These are phyloP conservation scores for Phalaenopsis hybrid DNA, from an alignment of 116 monocot species.

Conservation along the genomic window DNA sequence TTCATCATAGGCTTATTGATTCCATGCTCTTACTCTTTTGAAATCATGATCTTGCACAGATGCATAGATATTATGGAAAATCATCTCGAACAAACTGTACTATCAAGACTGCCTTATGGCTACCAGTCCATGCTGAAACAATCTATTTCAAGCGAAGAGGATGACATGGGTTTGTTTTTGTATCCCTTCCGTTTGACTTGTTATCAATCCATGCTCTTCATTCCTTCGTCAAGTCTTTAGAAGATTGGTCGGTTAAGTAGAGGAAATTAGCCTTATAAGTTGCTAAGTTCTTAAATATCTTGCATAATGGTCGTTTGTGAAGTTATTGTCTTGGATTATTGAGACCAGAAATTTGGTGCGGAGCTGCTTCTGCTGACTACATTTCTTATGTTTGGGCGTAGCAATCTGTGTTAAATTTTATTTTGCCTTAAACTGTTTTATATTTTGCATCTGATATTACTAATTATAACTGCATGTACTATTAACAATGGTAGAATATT, in stretches of 20 bases:
- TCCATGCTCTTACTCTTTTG: neutral
- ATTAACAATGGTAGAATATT: no score
- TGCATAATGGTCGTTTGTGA: no score
- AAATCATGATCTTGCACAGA: slow-evolving; percentile 22
- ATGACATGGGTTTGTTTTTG: slow-evolving; percentile 77
- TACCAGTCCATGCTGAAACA: slow-evolving; percentile 73
- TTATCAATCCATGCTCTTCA: neutral
- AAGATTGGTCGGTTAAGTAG: neutral
- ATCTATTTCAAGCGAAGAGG: slow-evolving; percentile 88
- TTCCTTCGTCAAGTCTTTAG: neutral
- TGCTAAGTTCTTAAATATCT: no score
- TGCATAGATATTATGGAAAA: slow-evolving; percentile 54
- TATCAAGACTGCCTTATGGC: slow-evolving; percentile 63
- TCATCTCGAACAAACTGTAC: slow-evolving; percentile 68
- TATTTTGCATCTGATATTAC: no score
- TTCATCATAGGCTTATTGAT: neutral
- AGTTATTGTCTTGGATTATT: no score
- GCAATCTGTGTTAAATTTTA: no score
- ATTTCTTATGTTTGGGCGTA: no score
- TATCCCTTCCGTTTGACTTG: neutral
- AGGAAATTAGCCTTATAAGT: neutral
- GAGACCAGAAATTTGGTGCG: no score
- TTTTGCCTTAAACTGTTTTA: no score
- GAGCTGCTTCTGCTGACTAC: no score
- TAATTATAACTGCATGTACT: no score